These are phyloP conservation scores for Neofusicoccum sp. DNA, from an alignment of 2,329 filamentous ascomycete species.

Conservation along the genomic window DNA sequence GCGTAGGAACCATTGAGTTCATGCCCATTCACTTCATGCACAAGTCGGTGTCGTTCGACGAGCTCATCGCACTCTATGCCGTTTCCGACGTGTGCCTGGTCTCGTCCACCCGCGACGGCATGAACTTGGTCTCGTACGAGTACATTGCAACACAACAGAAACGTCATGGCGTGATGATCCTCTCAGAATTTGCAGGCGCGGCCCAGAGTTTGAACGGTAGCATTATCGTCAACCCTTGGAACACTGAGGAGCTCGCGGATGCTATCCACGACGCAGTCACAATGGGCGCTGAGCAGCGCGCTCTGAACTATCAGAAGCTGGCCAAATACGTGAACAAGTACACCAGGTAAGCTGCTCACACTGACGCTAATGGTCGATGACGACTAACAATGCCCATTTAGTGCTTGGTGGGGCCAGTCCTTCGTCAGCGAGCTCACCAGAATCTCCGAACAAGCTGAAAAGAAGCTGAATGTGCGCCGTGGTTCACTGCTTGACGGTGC, in stretches of 20 bases:
- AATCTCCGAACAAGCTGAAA: constrained; percentile 57
- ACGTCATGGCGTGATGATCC: constrained; percentile 88
- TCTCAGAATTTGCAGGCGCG: constrained; percentile 95
- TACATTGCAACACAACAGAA: constrained; percentile 94
- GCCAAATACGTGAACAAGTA: constrained; percentile 97
- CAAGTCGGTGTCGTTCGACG: constrained; percentile 92
- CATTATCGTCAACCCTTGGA: constrained; percentile 97
- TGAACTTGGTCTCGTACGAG: constrained; percentile 98
- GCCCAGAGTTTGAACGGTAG: constrained; percentile 93
- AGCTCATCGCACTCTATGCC: constrained; percentile 90
- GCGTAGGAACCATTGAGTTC: constrained; percentile 82
- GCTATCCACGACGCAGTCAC: constrained; percentile 96
- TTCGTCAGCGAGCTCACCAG: constrained; percentile 81
- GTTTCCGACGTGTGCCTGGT: constrained; percentile 91
- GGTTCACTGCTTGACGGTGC: constrained; percentile 19
- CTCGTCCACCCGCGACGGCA: constrained; percentile 94
- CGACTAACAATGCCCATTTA: constrained; percentile 36
- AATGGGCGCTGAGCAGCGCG: constrained; percentile 87
- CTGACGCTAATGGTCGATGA: background rate
- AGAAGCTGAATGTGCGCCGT: constrained; percentile 48
- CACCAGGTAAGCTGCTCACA: constrained; percentile 62
- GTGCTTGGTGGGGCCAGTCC: constrained; percentile 93
- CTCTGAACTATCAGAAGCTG: constrained; percentile 85
- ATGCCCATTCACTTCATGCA: constrained; percentile 99
- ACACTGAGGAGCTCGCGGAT: constrained; percentile 91